phyloP scores from a whole-genome alignment of 2,329 filamentous ascomycete species.

The Fusarium anguioides region DNA sequence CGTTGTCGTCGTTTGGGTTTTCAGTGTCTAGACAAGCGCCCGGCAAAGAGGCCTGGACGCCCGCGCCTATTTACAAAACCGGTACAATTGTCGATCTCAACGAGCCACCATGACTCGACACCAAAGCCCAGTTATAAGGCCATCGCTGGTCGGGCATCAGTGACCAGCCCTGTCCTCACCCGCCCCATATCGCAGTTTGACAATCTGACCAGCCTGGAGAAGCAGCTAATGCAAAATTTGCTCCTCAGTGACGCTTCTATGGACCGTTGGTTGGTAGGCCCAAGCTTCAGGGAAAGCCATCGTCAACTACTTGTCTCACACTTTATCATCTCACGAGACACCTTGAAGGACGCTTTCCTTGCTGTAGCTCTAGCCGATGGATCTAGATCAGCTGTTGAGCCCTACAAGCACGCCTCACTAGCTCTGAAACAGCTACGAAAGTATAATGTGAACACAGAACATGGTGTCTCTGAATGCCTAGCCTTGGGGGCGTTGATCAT shows the following conservation, averaged over 20 bases:
- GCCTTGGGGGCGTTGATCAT: conserved; percentile 33
- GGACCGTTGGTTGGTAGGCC: conserved; percentile 35
- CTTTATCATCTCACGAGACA: conserved; percentile 10
- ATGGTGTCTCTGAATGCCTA: conserved; percentile 31
- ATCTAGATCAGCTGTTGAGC: not conserved
- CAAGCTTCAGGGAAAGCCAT: conserved; percentile 37
- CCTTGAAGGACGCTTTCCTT: conserved; percentile 33
- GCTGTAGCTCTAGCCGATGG: conserved; percentile 24
- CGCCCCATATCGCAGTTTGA: not conserved
- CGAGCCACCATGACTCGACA: not conserved
- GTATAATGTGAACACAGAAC: conserved; percentile 11
- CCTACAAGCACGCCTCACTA: conserved; percentile 30
- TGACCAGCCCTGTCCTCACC: not conserved
- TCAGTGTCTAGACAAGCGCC: conserved; percentile 28
- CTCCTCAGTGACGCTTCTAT: conserved; percentile 24
- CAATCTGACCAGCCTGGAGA: not conserved
- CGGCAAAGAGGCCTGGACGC: conserved; percentile 29
- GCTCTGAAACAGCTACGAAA: conserved; percentile 31
- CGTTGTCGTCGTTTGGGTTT: conserved; percentile 39
- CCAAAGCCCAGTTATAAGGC: not conserved
- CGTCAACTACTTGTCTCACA: conserved; percentile 29
- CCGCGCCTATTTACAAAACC: conserved; percentile 1
- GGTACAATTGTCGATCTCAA: not conserved
- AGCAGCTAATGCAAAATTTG: conserved; percentile 17
- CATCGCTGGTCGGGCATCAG: not conserved